Base-by-base conservation (phyloP, 2,329 filamentous ascomycete species). In the Beauveria sp. region DNA sequence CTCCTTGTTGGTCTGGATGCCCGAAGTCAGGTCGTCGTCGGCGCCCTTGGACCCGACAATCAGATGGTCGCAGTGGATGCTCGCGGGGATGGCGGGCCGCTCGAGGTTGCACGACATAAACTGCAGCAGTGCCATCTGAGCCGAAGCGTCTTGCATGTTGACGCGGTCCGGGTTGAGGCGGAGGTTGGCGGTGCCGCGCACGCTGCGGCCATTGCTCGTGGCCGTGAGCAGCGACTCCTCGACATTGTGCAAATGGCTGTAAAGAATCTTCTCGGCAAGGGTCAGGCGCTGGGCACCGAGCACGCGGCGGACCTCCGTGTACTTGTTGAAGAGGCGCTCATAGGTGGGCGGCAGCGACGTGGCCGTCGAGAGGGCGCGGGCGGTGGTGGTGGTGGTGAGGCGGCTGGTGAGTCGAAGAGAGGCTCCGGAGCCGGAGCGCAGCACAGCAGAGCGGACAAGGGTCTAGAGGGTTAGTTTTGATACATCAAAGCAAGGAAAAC, bases 11-110 rank as follows among this genome's bases (percentile, higher is more conserved):
- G 90, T 89, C 75, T 88, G 82, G 64, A 99, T 96, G 47, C 92
- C 94, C 37, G 88, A 85, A 30, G 88, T 84, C 64, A 99, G 77
- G 77, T 99, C 94, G 26, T 86, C 84, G 69, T 93, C 88, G 41
- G 93, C 94, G 62, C 94, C 94, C 72, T 87, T 89, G 76, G 96
- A 88, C 61, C 93, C 94, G 34, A 97, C 93, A 77, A 99, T 97
- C 86, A 99, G 88, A 75, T 99, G 94, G 78, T 99, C 94, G 77
- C 94, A 99, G 79, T 99, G 94, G 68, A 97, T 97, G 74, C 92
- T 97, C 54, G 94, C 93, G 12, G 94, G 94, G 55, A 99, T 93
- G 10, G 92, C 92, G 2, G 94, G 96, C 63, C 86, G 86, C 30
- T 89, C 89, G 59, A 99, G 82, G 60, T 91, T 90, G 75, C 94